phyloP scores from a whole-genome alignment of 2,329 filamentous ascomycete species.

The Cordyceps cicadae region DNA sequence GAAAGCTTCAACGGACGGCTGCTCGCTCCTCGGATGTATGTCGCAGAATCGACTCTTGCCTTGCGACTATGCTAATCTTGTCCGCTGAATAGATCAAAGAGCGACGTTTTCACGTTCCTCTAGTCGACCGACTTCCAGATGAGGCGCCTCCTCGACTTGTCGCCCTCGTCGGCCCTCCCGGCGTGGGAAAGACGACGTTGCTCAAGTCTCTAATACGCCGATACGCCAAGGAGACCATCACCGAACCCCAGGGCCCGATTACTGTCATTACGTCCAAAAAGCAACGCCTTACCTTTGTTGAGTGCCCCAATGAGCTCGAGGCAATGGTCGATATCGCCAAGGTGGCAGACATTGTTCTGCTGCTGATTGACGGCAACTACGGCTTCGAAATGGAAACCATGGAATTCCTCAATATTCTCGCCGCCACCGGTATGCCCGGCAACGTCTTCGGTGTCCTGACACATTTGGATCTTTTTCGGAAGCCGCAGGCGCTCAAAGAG shows the following conservation, averaged over 20 bases:
- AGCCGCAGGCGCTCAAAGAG: conserved; percentile 82
- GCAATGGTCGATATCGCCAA: conserved; percentile 97
- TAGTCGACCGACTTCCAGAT: conserved; percentile 91
- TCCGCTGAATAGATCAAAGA: conserved; percentile 64
- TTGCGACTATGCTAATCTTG: conserved; percentile 18
- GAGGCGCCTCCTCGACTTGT: conserved; percentile 91
- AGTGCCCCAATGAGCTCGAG: conserved; percentile 94
- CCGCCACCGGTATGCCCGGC: conserved; percentile 93
- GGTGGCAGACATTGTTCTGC: conserved; percentile 89
- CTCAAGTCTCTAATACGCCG: conserved; percentile 89
- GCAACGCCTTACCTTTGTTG: conserved; percentile 86
- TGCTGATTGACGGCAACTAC: conserved; percentile 98
- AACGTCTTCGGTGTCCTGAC: conserved; percentile 97
- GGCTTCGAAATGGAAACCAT: conserved; percentile 99
- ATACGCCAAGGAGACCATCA: conserved; percentile 92
- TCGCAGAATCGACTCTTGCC: neutral
- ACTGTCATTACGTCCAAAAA: conserved; percentile 96
- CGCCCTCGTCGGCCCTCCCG: conserved; percentile 87
- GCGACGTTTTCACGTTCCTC: conserved; percentile 89
- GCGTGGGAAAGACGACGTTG: conserved; percentile 90
- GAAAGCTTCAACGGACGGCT: conserved; percentile 67
- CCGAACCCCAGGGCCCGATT: conserved; percentile 81
- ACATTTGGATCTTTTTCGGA: conserved; percentile 90
- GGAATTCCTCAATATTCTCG: conserved; percentile 93
- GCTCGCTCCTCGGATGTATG: conserved; percentile 63